phyloP scores from a whole-genome alignment of 371 early-diverging fungal genomes.

The Sporodiniella umbellata region DNA sequence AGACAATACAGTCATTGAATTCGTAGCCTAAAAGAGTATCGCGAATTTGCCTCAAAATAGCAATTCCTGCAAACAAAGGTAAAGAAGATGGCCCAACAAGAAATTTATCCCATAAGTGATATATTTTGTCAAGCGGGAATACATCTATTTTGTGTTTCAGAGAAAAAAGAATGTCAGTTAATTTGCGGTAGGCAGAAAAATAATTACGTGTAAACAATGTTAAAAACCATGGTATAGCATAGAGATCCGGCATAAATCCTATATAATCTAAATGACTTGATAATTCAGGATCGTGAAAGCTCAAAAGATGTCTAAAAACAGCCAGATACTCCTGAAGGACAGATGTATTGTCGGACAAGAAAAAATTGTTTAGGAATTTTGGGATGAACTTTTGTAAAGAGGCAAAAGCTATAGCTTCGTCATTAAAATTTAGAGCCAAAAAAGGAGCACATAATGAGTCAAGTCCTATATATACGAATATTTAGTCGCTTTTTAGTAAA shows the following conservation, averaged over 20 bases:
- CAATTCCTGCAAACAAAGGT: slow-evolving; percentile 67
- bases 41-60: slow-evolving; percentile 68
- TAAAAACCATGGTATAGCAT: slow-evolving; percentile 84
- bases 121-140: slow-evolving; percentile 75
- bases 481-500: background rate
- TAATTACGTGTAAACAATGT: slow-evolving; percentile 78
- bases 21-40: slow-evolving; percentile 54
- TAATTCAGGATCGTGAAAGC: slow-evolving; percentile 75
- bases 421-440: slow-evolving; percentile 67
- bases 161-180: background rate
- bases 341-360: slow-evolving; percentile 66
- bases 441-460: slow-evolving; percentile 82
- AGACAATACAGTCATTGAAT: slow-evolving; percentile 62
- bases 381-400: slow-evolving; percentile 66
- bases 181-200: background rate
- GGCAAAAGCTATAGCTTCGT: slow-evolving; percentile 71
- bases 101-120: slow-evolving; percentile 77
- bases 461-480: slow-evolving; percentile 43
- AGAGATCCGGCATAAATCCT: slow-evolving; percentile 70
- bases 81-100: slow-evolving; percentile 64
- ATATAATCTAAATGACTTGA: slow-evolving; percentile 63
- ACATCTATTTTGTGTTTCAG: slow-evolving; percentile 48
- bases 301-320: slow-evolving; percentile 60
- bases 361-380: slow-evolving; percentile 65
- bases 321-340: slow-evolving; percentile 67